Base-by-base conservation (phyloP, 2,329 filamentous ascomycete genomes). In the Chalaropsis thielavioides region DNA sequence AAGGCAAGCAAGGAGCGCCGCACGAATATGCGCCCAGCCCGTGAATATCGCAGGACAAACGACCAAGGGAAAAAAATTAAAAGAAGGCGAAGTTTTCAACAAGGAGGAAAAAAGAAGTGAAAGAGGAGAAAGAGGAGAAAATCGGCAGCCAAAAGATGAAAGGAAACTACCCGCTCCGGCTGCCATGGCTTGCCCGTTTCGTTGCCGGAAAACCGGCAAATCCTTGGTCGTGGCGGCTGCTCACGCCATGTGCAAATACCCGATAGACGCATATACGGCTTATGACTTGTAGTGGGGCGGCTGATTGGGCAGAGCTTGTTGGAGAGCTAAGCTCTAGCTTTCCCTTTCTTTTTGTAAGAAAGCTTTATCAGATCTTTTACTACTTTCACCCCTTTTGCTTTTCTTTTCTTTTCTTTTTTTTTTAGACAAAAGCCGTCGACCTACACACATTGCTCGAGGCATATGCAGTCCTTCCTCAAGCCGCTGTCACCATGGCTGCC, bases 61-160 rank as follows among this genome's bases (percentile, higher is more conserved):
- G 24, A 22, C n/a, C 24, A 11, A 40, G 27, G 40, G 44, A 64
- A 61, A 44, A 61, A 58, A 63, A 60, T 60, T 46, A 49, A 66
- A 56, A 64, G 27, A 61, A 61, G 49, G 43, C 58, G 54, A 67
- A 66, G 31, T 35, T 19, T 60, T 49, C 44, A 27, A 44, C 5
- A 15, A 41, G 31, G 62, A 59, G 19, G 19, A 63, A 62, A 31
- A 51, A 63, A 35, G 24, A 61, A 40, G 40, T n/a, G 13, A 44
- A 59, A 67, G 40, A 63, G 49, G 35, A 62, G 13, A 44, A 59
- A 67, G 40, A 63, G 49, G 35, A 62, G 46, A 61, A 63, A 66
- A 38, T 60, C 31, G 24, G 44, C 59, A 38, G 56, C 65, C n/a
- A 46, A 17, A 61, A 63, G 51, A 61, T 43, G 61, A 64, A 64